Percentiles rank a stretch among this genome's conserved stretches.
Evolutionary conservation across 768 basidiomycete genomes (phyloP).

Genomic region (Rhodotorula paludigena): DNA sequence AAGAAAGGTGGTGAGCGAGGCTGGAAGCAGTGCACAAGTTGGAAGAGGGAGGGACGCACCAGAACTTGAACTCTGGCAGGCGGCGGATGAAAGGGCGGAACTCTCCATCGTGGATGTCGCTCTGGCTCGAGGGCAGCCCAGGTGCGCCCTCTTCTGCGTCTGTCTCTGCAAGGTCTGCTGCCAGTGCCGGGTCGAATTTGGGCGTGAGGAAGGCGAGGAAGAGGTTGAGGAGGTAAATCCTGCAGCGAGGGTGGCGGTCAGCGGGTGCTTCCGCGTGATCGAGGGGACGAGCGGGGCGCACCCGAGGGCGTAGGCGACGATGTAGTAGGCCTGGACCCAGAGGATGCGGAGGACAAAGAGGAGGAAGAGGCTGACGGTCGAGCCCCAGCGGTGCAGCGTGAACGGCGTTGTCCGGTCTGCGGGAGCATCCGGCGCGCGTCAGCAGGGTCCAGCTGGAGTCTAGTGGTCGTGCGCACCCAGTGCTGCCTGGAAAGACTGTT

Average conservation of each 20-base stretch:
- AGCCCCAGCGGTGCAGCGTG: slow-evolving; percentile 80
- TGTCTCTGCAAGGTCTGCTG: slow-evolving; percentile 85
- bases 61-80: slow-evolving; percentile 94
- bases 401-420: slow-evolving; percentile 83
- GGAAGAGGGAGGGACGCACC: slow-evolving; percentile 51
- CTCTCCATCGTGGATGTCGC: slow-evolving; percentile 69
- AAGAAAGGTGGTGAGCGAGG: background rate
- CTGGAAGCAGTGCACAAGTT: background rate
- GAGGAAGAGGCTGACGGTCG: slow-evolving; percentile 62
- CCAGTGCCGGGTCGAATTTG: slow-evolving; percentile 91
- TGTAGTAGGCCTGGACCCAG: slow-evolving; percentile 61
- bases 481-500: slow-evolving; percentile 31
- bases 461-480: slow-evolving; percentile 12
- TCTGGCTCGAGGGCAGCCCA: slow-evolving; percentile 47
- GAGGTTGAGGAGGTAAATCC: slow-evolving; percentile 55
- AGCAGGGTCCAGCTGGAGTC: background rate
- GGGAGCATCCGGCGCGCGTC: background rate
- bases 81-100: slow-evolving; percentile 94
- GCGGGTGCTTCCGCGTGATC: background rate
- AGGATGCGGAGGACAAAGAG: slow-evolving; percentile 83
- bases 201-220: slow-evolving; percentile 96
- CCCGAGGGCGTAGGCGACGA: slow-evolving; percentile 44
- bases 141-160: slow-evolving; percentile 90
- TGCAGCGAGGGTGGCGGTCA: background rate
- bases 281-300: background rate